Evolutionary conservation across 345 rosid genomes (phyloP).

Genomic region (Anastatica hierochuntica): DNA sequence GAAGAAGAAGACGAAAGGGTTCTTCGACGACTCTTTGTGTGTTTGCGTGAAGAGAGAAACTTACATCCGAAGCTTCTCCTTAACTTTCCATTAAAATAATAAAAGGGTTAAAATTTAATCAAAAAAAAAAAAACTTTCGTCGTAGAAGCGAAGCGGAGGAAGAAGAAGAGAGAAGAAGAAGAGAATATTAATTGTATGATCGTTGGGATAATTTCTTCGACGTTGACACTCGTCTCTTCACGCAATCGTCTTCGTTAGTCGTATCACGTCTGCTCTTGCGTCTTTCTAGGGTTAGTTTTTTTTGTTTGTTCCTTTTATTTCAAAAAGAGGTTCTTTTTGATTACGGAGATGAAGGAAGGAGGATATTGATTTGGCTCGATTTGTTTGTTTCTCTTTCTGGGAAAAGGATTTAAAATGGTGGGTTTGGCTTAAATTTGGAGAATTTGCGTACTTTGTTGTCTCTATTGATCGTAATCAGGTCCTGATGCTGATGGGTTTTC

Average conservation of each 20-base stretch:
- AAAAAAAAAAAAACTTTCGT: neutral
- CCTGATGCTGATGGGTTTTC: no score
- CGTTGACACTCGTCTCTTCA: slow-evolving; percentile 41
- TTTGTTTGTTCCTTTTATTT: slow-evolving; percentile 5
- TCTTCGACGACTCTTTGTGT: no score
- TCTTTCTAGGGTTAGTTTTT: slow-evolving; percentile 21
- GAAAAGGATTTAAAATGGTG: neutral
- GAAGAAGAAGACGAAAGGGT: no score
- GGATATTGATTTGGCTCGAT: neutral
- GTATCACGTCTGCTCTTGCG: slow-evolving; percentile 28
- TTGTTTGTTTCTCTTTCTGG: no score
- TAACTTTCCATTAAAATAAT: no score
- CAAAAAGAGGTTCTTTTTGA: neutral
- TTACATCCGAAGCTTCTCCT: no score
- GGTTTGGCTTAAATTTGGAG: slow-evolving; percentile 15
- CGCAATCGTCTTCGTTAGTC: slow-evolving; percentile 40
- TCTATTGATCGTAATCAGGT: no score
- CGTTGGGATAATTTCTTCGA: neutral
- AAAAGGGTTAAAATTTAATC: no score
- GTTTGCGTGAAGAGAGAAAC: no score
- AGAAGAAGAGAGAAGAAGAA: no score
- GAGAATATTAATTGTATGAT: slow-evolving; percentile 11
- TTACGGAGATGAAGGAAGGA: slow-evolving; percentile 10
- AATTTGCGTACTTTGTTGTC: no score
- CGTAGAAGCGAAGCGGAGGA: no score